These are phyloP conservation scores for Podospora comata DNA, from an alignment of 495 filamentous ascomycete species.

Conservation along the genomic window DNA sequence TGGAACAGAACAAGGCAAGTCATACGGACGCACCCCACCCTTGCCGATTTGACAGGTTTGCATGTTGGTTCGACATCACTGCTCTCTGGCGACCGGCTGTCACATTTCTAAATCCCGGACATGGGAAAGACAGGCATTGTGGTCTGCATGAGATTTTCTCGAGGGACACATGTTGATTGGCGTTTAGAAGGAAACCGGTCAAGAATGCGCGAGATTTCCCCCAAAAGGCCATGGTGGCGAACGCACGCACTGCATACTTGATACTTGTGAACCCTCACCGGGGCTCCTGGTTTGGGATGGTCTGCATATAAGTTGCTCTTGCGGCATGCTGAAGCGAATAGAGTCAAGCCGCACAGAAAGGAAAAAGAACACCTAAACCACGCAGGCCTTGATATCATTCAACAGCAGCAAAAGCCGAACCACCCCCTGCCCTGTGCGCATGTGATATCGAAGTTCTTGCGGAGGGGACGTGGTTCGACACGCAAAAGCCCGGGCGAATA, in stretches of 20 bases:
- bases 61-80: constrained; percentile 20
- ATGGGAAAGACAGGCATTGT: constrained; percentile 5
- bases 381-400: neutral
- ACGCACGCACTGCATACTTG: neutral
- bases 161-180: neutral
- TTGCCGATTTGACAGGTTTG: constrained; percentile 16
- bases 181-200: neutral
- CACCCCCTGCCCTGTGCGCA: neutral
- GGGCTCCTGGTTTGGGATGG: neutral
- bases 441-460: neutral
- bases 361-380: too few species aligned
- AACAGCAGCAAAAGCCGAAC: neutral
- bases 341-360: too few species aligned
- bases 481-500: neutral
- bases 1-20: neutral
- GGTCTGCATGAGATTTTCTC: constrained; percentile 20
- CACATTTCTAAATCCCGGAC: constrained; percentile 8
- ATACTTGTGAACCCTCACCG: neutral
- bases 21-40: neutral
- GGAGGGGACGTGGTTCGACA: neutral
- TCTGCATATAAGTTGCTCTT: neutral
- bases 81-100: constrained; percentile 14
- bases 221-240: neutral
- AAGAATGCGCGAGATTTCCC: neutral
- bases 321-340: neutral